A percentile compares a stretch with the other conserved stretches of the same genome.
phyloP scores from a whole-genome alignment of 116 monocot genomes.

The Dioscorea cayenensis region DNA sequence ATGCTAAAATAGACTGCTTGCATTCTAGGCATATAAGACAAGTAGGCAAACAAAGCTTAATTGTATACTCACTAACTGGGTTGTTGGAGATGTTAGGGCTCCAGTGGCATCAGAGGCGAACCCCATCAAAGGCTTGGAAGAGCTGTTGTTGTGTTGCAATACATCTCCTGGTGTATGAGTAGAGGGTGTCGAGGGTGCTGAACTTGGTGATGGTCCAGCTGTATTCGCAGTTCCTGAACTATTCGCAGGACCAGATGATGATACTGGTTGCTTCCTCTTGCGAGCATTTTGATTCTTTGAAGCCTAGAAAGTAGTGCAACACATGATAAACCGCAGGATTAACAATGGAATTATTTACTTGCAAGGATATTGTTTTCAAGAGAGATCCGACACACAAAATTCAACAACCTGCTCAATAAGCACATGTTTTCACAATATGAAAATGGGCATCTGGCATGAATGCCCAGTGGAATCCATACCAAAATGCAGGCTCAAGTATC shows the following conservation, averaged over 20 bases:
- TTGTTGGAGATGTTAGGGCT: constrained; percentile 46
- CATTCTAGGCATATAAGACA: no score
- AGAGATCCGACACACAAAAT: not conserved
- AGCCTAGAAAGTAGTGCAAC: constrained; percentile 8
- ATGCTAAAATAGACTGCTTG: not conserved
- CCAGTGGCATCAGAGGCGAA: constrained; percentile 58
- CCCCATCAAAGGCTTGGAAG: constrained; percentile 52
- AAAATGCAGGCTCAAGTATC: no score
- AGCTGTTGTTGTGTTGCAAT: constrained; percentile 34
- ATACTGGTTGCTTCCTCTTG: constrained; percentile 73
- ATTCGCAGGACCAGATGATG: constrained; percentile 79
- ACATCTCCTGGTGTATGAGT: constrained; percentile 77
- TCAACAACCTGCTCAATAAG: not conserved
- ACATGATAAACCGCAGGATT: not conserved
- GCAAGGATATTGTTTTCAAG: not conserved
- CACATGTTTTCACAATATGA: no score
- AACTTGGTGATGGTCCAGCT: constrained; percentile 68
- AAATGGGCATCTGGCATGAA: no score
- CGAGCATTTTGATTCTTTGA: constrained; percentile 53
- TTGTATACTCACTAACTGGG: constrained; percentile 41
- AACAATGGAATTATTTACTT: not conserved
- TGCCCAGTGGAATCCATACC: no score
- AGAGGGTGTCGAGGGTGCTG: constrained; percentile 78
- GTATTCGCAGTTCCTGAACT: constrained; percentile 85
- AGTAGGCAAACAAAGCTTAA: not conserved